Base-by-base conservation (phyloP, 257 asterid genomes). In the Solanum neorickii region DNA sequence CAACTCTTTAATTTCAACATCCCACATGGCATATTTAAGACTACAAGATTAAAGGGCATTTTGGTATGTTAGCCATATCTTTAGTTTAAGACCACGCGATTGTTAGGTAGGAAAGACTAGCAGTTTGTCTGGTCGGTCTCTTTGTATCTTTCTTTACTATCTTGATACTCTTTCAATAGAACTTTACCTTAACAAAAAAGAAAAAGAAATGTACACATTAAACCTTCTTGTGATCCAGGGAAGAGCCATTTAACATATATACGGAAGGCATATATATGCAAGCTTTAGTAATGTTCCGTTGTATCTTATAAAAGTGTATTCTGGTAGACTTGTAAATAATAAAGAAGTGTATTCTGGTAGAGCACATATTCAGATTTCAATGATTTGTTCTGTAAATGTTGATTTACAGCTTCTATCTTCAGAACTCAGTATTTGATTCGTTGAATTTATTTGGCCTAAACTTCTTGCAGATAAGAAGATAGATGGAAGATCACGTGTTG, bases 401-500 rank as follows among this genome's bases (percentile, higher is more conserved):
- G 42, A 27, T 78, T 23, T 46, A 27, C 35, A 78, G 66, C 41
- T 29, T 80, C 14, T 80, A 10, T 31, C 85, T 59, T 80, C 41
- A 77, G 84, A 44, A 42, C 65, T 72, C 27, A 44, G 31, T 60
- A 59, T 86, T 86, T 86, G 42, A 88, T 42, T 23, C 60, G 16
- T 74, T 82, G 84, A 60, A 69, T 27, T 82, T 35, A 72, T 88
- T n/a, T 87, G 68, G 12, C 87, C 86, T 56, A 31, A 88, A 88
- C 88, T 39, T 87, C 85, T 82, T 89, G 89, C 95, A 95, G 99
- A 95, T 88, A 97, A 93, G 86, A 97, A 93, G 91, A 91, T 86
- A 33, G 98, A 94, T 21, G 98, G 95, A 88, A 91, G 98, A 91
- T 39, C 93, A 47, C 96, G 95, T 29, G 83, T 88, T 33, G 97